Base-by-base conservation (phyloP, 257 asterid species). In the Rauvolfia tetraphylla region DNA sequence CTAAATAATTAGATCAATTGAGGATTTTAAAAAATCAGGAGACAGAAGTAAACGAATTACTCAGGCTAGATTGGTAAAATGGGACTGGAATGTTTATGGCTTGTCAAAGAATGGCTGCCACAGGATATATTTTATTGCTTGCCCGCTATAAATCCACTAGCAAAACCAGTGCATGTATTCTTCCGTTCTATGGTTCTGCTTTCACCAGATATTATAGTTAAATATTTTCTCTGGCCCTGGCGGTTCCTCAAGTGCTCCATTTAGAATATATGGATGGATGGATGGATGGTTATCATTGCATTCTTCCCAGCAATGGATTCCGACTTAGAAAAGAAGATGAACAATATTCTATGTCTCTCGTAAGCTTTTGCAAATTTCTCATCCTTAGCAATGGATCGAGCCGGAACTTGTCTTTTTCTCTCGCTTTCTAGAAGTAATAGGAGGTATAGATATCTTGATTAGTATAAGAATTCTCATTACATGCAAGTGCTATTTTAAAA, bases 71-170 rank as follows among this genome's bases (percentile, higher is more conserved):
- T n/a, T n/a, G n/a, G n/a, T n/a, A n/a, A 59, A 49, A 14, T 49
- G 18, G 54, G 54, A 49, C 22, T 49, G 2, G 54, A 49, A 49
- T 13, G 22, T 13, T 5, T 25, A 10, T 72, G 66, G 51, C 38
- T 22, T 27, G 20, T 49, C 31, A 27, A 70, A 33, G 17, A 33
- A 23, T 25, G 49, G 63, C 14, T 36, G 20, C n/a, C 33, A 42
- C 5, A 44, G 13, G 41, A 69, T n/a, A 36, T 58, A 3, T n/a
- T n/a, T 44, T 44, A 49, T 31, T 71, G 62, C 48, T 29, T 20
- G 66, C 51, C 46, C 27, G 63, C 75, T 71, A 18, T 20, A 18
- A 51, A 71, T 51, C 63, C 49, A 72, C 67, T 51, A 72, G 49
- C 75, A 22, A 49, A 25, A 71, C 56, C 44, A 29, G 75, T 71